Percentiles rank a stretch among this genome's conserved stretches.
These are phyloP conservation scores for Mucor indicus DNA, from an alignment of 371 early-diverging fungal genomes.

Conservation along the genomic window DNA sequence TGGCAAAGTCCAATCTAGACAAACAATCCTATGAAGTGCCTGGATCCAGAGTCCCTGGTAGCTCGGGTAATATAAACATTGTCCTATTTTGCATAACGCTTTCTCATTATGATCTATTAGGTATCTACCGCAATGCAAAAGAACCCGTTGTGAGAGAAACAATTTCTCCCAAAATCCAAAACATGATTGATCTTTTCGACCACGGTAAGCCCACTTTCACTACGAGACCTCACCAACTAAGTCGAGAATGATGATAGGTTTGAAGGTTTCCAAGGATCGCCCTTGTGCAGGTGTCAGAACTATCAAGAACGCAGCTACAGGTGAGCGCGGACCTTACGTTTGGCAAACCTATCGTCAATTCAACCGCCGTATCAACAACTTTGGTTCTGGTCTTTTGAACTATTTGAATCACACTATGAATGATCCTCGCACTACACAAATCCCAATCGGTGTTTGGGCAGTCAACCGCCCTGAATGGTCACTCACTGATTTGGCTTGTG, in stretches of 20 bases:
- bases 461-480: constrained; percentile 93
- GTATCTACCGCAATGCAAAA: constrained; percentile 36
- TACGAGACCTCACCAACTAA: too few relatives aligned
- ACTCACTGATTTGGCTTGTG: constrained; percentile 64
- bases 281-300: constrained; percentile 58
- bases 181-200: constrained; percentile 39
- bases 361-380: constrained; percentile 57
- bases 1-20: constrained; percentile 30
- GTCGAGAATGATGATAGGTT: too few relatives aligned
- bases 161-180: constrained; percentile 37
- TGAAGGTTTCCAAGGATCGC: constrained; percentile 33
- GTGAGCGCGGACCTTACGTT: constrained; percentile 9
- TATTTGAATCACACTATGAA: constrained; percentile 31
- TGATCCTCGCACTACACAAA: constrained; percentile 23
- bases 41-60: constrained; percentile 34
- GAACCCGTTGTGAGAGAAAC: constrained; percentile 18
- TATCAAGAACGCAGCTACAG: constrained; percentile 12
- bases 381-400: constrained; percentile 56
- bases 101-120: constrained; percentile 14
- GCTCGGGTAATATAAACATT: constrained; percentile 47
- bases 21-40: constrained; percentile 47
- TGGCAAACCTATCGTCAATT: constrained; percentile 75
- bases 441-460: constrained; percentile 62
- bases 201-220: too few relatives aligned
- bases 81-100: too few relatives aligned